These are phyloP conservation scores for Candida labiduridarum DNA, from an alignment of 1,139 yeast species.

Conservation along the genomic window DNA sequence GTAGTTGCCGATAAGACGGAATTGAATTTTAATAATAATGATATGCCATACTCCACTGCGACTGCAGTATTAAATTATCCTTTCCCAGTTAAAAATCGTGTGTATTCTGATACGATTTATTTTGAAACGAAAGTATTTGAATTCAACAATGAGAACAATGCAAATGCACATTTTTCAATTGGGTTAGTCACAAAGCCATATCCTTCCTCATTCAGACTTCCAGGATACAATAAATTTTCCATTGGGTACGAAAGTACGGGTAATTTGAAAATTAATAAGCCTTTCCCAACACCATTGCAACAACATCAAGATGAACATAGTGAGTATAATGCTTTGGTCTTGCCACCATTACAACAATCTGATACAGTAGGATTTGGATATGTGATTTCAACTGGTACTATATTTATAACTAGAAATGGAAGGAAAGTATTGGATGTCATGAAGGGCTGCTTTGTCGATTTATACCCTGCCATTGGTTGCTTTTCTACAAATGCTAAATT, in stretches of 20 bases:
- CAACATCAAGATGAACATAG: constrained; percentile 53
- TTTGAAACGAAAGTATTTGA: constrained; percentile 72
- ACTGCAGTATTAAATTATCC: constrained; percentile 59
- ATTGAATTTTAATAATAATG: constrained; percentile 51
- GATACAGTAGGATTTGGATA: constrained; percentile 95
- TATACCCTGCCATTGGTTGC: constrained; percentile 91
- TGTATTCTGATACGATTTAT: constrained; percentile 62
- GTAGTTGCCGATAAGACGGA: constrained; percentile 68
- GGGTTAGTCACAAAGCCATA: constrained; percentile 90
- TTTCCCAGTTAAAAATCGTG: constrained; percentile 58
- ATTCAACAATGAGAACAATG: constrained; percentile 30
- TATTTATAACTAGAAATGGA: constrained; percentile 91
- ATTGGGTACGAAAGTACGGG: constrained; percentile 90
- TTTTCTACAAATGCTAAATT: constrained; percentile 70
- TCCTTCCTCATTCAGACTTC: constrained; percentile 77
- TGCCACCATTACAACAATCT: constrained; percentile 79
- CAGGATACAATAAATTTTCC: constrained; percentile 82
- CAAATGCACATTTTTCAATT: constrained; percentile 61
- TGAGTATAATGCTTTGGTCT: constrained; percentile 59
- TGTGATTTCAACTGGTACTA: constrained; percentile 74
- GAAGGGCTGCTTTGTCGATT: constrained; percentile 74
- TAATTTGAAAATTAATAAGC: constrained; percentile 76
- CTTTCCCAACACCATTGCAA: constrained; percentile 55
- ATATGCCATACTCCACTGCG: constrained; percentile 47
- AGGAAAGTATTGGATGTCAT: constrained; percentile 82